Conservation (phyloP, 2,329 filamentous ascomycete genomes). For the Paracoccidioides lutzii region DNA sequence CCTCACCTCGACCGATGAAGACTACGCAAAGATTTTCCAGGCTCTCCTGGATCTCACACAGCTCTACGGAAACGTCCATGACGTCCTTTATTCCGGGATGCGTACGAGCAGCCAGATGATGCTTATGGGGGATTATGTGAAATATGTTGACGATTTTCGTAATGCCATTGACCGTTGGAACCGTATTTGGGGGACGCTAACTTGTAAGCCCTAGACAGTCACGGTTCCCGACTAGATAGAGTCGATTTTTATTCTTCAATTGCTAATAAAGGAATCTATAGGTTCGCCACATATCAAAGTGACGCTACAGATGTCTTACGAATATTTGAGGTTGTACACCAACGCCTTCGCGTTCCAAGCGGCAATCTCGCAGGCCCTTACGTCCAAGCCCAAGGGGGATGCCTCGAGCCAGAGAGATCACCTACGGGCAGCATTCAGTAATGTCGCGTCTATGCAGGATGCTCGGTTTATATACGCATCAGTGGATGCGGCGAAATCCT, state of each 20-base stretch:
- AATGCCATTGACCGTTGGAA: constrained; percentile 59
- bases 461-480: constrained; percentile 55
- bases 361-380: constrained; percentile 43
- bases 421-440: constrained; percentile 35
- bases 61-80: constrained; percentile 60
- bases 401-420: constrained; percentile 27
- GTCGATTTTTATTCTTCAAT: background rate
- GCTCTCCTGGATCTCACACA: constrained; percentile 59
- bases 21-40: constrained; percentile 56
- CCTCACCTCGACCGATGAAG: constrained; percentile 46
- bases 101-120: constrained; percentile 57
- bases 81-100: constrained; percentile 59
- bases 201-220: constrained; percentile 35
- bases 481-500: constrained; percentile 50
- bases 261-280: constrained; percentile 15
- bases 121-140: constrained; percentile 58
- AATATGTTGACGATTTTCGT: constrained; percentile 63
- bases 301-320: constrained; percentile 55
- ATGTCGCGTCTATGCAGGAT: constrained; percentile 48
- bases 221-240: background rate
- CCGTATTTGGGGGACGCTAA: constrained; percentile 53
- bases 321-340: constrained; percentile 60
- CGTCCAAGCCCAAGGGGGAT: constrained; percentile 26
- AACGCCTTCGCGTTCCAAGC: constrained; percentile 67
- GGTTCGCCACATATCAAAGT: constrained; percentile 54